Evolutionary conservation across 2,329 filamentous ascomycete genomes (phyloP).

Genomic region (Lecanicillium sp.): DNA sequence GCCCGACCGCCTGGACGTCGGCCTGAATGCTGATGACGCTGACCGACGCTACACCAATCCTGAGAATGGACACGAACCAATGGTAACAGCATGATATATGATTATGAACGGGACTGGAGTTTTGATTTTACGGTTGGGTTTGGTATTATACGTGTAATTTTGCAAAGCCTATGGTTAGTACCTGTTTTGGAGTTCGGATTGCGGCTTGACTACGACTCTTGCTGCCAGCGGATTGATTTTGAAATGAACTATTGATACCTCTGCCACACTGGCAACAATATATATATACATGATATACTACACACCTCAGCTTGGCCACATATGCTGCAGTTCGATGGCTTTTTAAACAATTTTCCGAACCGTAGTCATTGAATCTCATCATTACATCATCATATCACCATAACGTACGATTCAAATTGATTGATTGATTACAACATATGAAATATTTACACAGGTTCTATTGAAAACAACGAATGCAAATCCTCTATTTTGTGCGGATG

Average conservation of each 20-base stretch:
- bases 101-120: constrained; percentile 10
- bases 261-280: no score
- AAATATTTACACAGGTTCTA: constrained; percentile 13
- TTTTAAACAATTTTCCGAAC: no score
- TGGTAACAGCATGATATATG: constrained; percentile 43
- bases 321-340: no score
- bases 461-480: background rate
- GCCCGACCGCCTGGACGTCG: constrained; percentile 32
- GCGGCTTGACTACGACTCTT: no score
- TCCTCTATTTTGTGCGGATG: constrained; percentile 67
- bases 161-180: background rate
- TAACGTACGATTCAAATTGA: no score
- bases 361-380: no score
- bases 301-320: no score
- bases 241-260: no score
- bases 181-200: background rate
- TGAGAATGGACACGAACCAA: constrained; percentile 43
- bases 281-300: no score
- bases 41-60: constrained; percentile 21
- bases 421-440: constrained; percentile 1
- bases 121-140: constrained; percentile 14
- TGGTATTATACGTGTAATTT: constrained; percentile 11
- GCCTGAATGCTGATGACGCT: constrained; percentile 32
- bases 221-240: no score
- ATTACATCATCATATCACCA: no score